Percentiles rank a stretch among this genome's conserved stretches.
These are phyloP conservation scores for Kappamyces sp. DNA, from an alignment of 192 early-diverging fungal species.

Conservation along the genomic window DNA sequence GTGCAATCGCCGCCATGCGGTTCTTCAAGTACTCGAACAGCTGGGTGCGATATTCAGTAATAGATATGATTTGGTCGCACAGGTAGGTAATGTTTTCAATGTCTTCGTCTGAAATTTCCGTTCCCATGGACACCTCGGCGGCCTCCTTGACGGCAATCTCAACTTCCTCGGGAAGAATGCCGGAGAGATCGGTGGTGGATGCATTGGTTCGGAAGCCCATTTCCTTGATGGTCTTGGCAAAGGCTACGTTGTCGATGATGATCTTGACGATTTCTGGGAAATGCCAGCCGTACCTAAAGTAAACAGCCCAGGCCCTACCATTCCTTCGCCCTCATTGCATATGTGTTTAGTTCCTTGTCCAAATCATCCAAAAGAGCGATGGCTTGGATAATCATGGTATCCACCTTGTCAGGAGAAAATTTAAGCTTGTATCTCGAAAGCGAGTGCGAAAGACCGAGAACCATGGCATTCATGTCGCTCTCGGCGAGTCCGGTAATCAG, in stretches of 20 bases:
- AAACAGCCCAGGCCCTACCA: constrained; percentile 47
- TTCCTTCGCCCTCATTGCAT: constrained; percentile 96
- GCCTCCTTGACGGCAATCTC: constrained; percentile 92
- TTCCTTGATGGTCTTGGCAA: constrained; percentile 79
- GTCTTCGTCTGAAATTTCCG: constrained; percentile 95
- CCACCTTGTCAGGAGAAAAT: constrained; percentile 98
- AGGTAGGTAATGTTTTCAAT: constrained; percentile 89
- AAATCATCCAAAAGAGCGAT: constrained; percentile 93
- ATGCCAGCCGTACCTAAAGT: constrained; percentile 81
- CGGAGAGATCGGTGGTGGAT: constrained; percentile 67
- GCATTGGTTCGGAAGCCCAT: constrained; percentile 89
- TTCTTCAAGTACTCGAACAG: constrained; percentile 96
- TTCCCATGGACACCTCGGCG: constrained; percentile 98
- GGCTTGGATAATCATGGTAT: constrained; percentile 99
- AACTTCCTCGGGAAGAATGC: constrained; percentile 85
- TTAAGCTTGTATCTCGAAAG: constrained; percentile 99
- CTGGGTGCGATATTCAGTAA: constrained; percentile 91
- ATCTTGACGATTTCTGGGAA: constrained; percentile 99
- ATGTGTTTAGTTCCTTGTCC: constrained; percentile 98
- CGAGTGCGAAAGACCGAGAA: constrained; percentile 97
- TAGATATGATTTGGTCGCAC: constrained; percentile 93
- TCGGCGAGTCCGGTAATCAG: constrained; percentile 80
- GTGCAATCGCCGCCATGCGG: constrained; percentile 73
- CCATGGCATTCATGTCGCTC: constrained; percentile 91
- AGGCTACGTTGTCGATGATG: constrained; percentile 91